Evolutionary conservation across 441 rosid species (phyloP), one percentile per base, ranked within the genome.

Genomic region (Aquilaria agallochum): DNA sequence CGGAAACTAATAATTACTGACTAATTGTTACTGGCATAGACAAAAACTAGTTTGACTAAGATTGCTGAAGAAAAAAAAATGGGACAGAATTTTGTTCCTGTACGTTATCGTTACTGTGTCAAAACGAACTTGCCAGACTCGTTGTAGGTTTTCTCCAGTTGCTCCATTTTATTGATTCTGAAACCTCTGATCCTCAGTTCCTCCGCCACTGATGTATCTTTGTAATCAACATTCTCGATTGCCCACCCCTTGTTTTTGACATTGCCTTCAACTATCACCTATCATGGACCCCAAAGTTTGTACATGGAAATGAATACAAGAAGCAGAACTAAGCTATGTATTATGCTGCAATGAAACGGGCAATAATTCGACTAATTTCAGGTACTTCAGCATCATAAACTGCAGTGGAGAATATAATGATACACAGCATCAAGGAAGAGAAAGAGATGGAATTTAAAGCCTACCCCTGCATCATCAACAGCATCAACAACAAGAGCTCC

Each of bases 381-480:
- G 5, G 52, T 12, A 44, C 44, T 20, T 20, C 27, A 20, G 27
- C 27, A 20, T 20, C 14, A 10, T n/a, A 50, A 50, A 50, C 51
- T 20, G 27, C 27, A 20, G 27, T 20, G 27, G 3, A 48, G n/a
- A 48, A 48, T 10, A 5, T 20, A 48, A 0, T 20, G 27, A 20
- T 20, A 20, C 27, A 20, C 27, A 20, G 27, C 27, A 20, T 20
- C 27, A 1, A 20, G 27, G 27, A 20, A 20, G 27, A 20, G 27
- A 20, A 10, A 45, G 54, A 42, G 44, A 54, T 63, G 11, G 14
- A 20, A 56, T 63, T 45, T 13, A 46, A 53, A 48, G 60, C 62
- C 75, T 84, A 94, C 97, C 96, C 86, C 87, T n/a, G 99, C 95
- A 42, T 74, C 87, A 52, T 95, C 96, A 60, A 75, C 64, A 49